These are phyloP conservation scores for Cicer cuneatum DNA, from an alignment of 306 rosid genomes.

Conservation along the genomic window DNA sequence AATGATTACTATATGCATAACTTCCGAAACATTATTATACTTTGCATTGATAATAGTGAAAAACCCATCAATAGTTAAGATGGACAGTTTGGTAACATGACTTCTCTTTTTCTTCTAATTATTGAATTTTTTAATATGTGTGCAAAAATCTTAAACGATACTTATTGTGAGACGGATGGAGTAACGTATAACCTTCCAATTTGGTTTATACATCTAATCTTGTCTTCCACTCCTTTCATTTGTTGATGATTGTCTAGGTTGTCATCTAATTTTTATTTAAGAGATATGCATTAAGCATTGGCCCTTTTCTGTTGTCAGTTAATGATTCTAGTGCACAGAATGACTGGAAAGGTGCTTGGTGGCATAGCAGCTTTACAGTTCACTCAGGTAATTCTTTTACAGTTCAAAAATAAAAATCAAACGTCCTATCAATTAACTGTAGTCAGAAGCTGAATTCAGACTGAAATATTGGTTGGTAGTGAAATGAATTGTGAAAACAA, in stretches of 20 bases:
- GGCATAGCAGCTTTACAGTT: constrained; percentile 86
- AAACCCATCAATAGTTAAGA: no score
- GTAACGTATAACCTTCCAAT: background rate
- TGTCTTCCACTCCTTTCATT: constrained; percentile 10
- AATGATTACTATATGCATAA: no score
- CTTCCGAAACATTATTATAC: no score
- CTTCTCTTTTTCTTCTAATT: no score
- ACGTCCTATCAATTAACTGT: constrained; percentile 7
- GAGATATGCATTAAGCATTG: constrained; percentile 38
- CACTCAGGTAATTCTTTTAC: constrained; percentile 69
- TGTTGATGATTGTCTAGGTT: constrained; percentile 16
- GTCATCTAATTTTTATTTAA: constrained; percentile 15
- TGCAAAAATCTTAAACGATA: no score
- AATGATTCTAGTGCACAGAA: constrained; percentile 89
- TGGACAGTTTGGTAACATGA: no score
- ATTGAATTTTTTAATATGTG: no score
- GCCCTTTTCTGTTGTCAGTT: constrained; percentile 54
- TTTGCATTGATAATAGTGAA: no score
- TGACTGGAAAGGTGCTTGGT: constrained; percentile 98
- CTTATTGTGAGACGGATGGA: no score
- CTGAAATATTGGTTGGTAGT: constrained; percentile 25
- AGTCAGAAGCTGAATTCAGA: constrained; percentile 37
- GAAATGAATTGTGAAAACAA: constrained; percentile 31
- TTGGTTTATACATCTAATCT: constrained; percentile 6
- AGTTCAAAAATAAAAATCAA: background rate